These are phyloP conservation scores for Talaromyces adpressus DNA, from an alignment of 495 filamentous ascomycete genomes.

Conservation along the genomic window DNA sequence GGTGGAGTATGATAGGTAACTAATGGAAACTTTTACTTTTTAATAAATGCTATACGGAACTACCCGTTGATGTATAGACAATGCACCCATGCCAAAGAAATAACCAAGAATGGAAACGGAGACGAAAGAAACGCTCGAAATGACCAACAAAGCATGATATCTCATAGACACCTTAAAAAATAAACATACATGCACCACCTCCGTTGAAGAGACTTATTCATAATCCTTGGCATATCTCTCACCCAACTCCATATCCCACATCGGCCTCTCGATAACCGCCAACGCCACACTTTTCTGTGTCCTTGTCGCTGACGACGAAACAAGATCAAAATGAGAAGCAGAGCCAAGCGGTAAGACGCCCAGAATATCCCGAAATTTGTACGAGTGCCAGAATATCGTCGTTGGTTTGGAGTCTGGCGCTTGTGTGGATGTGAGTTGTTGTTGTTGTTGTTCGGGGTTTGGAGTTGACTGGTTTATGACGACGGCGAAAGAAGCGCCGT, in stretches of 20 bases:
- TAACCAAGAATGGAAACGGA: no score
- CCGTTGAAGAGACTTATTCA: conserved; percentile 33
- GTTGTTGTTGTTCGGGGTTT: neutral
- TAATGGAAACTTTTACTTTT: neutral
- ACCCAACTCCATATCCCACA: conserved; percentile 76
- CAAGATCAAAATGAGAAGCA: conserved; percentile 11
- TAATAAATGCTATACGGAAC: neutral
- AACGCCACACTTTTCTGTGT: conserved; percentile 52
- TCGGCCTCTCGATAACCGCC: conserved; percentile 78
- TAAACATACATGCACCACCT: neutral
- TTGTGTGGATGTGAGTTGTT: conserved; percentile 15
- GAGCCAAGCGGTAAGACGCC: conserved; percentile 67
- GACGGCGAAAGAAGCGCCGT: neutral
- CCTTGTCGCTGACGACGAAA: conserved; percentile 14
- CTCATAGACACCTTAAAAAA: neutral
- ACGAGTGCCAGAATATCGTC: conserved; percentile 67
- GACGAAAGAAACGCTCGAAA: neutral
- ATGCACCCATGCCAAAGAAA: neutral
- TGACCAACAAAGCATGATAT: neutral
- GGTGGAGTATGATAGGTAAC: no score
- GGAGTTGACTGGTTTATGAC: neutral
- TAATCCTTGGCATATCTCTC: conserved; percentile 63
- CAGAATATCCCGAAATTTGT: conserved; percentile 85
- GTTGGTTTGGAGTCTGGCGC: conserved; percentile 15
- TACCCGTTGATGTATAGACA: neutral